phyloP scores from a whole-genome alignment of 2,329 filamentous ascomycete species.

The Neodidymelliopsis sp. region DNA sequence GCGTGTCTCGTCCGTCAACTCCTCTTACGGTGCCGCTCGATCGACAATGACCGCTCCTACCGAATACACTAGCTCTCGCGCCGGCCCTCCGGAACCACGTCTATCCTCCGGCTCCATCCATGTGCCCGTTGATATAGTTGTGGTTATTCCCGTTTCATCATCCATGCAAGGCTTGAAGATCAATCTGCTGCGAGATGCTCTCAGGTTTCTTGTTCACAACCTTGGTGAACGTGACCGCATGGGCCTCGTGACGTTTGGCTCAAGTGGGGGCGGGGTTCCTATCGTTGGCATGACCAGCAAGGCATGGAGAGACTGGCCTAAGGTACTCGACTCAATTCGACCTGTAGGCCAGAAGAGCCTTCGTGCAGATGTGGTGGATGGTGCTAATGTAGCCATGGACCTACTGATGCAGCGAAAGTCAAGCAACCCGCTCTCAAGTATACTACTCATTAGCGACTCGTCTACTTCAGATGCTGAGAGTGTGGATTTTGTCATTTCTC shows the following conservation, averaged over 20 bases:
- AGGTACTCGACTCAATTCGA: slow-evolving; percentile 84
- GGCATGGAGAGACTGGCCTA: slow-evolving; percentile 89
- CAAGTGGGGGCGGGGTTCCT: slow-evolving; percentile 88
- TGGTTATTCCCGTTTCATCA: slow-evolving; percentile 95
- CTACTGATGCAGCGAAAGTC: slow-evolving; percentile 97
- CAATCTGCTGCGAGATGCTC: slow-evolving; percentile 86
- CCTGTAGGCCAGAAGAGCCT: slow-evolving; percentile 97
- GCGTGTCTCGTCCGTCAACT: slow-evolving; percentile 82
- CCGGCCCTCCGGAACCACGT: slow-evolving; percentile 53
- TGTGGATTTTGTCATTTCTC: slow-evolving; percentile 95
- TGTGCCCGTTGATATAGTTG: slow-evolving; percentile 92
- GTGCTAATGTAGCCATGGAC: slow-evolving; percentile 98
- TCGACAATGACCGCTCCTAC: slow-evolving; percentile 89
- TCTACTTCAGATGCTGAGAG: slow-evolving; percentile 93
- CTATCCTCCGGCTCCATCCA: slow-evolving; percentile 68
- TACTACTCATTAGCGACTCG: slow-evolving; percentile 96
- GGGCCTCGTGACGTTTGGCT: slow-evolving; percentile 97
- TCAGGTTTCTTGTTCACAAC: slow-evolving; percentile 89
- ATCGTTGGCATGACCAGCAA: slow-evolving; percentile 99
- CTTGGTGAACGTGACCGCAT: slow-evolving; percentile 94
- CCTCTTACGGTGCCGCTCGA: slow-evolving; percentile 81
- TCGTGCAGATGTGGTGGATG: slow-evolving; percentile 94
- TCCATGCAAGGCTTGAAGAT: slow-evolving; percentile 99
- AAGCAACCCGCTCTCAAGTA: slow-evolving; percentile 92
- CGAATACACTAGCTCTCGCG: slow-evolving; percentile 80